Evolutionary conservation across 2,329 filamentous ascomycete genomes (phyloP).

Genomic region (Diplodia mutila): DNA sequence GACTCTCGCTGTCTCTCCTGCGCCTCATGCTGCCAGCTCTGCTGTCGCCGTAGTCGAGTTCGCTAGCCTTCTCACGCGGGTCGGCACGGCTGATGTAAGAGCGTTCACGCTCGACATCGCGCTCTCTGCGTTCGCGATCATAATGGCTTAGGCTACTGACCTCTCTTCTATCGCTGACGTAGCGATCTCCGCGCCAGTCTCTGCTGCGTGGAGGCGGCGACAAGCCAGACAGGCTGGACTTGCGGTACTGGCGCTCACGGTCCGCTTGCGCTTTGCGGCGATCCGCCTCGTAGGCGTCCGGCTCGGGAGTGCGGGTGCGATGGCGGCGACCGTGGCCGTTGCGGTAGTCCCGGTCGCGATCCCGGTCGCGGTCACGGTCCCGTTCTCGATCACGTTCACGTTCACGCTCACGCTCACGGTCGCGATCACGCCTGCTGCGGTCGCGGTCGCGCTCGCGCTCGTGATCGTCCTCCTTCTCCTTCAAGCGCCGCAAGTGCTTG

Average conservation of each 20-base stretch:
- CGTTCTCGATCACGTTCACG: constrained; percentile 58
- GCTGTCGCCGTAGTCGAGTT: constrained; percentile 85
- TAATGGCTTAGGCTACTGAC: constrained; percentile 69
- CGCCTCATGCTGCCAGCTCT: constrained; percentile 65
- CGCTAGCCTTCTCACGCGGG: constrained; percentile 77
- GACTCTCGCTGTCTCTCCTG: constrained; percentile 71
- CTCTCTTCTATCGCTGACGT: constrained; percentile 57
- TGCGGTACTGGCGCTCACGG: constrained; percentile 90
- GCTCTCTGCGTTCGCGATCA: constrained; percentile 82
- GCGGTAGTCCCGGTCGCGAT: constrained; percentile 51
- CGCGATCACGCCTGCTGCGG: constrained; percentile 45
- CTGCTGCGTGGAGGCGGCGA: constrained; percentile 55
- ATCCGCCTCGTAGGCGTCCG: constrained; percentile 93
- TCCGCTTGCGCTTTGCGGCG: constrained; percentile 91
- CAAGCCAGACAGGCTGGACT: constrained; percentile 69
- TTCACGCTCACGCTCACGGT: constrained; percentile 44
- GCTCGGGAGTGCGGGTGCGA: constrained; percentile 83
- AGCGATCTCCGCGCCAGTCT: constrained; percentile 41
- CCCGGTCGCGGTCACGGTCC: constrained; percentile 52
- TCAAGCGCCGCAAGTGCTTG: constrained; percentile 86
- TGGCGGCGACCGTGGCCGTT: constrained; percentile 47
- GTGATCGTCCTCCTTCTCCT: constrained; percentile 83
- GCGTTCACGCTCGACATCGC: constrained; percentile 88
- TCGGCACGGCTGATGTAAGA: constrained; percentile 81
- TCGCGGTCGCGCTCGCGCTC: constrained; percentile 66